phyloP scores from a whole-genome alignment of 768 basidiomycete species.

The Hericium rajendrae region DNA sequence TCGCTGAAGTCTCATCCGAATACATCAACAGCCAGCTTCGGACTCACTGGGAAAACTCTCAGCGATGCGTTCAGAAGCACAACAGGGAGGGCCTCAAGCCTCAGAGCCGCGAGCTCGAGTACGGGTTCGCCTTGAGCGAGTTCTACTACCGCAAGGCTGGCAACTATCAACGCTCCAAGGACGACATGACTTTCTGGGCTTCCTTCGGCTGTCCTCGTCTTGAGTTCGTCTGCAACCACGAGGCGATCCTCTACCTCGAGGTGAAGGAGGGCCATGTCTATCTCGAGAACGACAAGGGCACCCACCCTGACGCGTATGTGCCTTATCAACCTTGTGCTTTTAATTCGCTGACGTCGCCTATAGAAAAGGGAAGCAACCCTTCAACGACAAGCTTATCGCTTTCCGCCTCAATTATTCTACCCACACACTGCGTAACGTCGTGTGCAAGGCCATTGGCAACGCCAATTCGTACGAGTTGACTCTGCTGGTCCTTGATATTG shows the following conservation, averaged over 20 bases:
- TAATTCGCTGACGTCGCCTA: neutral
- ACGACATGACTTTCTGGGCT: conserved; percentile 13
- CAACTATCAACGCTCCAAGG: neutral
- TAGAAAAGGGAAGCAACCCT: conserved; percentile 4
- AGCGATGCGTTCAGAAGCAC: conserved; percentile 9
- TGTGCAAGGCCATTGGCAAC: conserved; percentile 15
- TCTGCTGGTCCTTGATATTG: conserved; percentile 12
- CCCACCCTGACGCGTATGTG: conserved; percentile 2
- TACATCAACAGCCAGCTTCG: conserved; percentile 19
- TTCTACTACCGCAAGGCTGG: neutral
- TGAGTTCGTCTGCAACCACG: conserved; percentile 25
- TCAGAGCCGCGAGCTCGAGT: neutral
- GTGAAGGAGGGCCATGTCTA: conserved; percentile 18
- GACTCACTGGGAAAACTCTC: conserved; percentile 16
- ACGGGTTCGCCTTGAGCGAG: neutral
- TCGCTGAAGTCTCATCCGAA: conserved; percentile 15
- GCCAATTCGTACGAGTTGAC: conserved; percentile 12
- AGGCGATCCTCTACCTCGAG: conserved; percentile 19
- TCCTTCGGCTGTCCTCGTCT: conserved; percentile 19
- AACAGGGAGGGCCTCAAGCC: conserved; percentile 10
- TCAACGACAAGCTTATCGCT: conserved; percentile 11
- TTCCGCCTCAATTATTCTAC: conserved; percentile 18
- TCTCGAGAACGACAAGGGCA: conserved; percentile 12
- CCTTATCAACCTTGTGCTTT: neutral
- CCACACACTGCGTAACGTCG: conserved; percentile 15